A percentile compares a stretch with the other conserved stretches of the same genome.
These are phyloP conservation scores for Myxozyma melibiosi DNA, from an alignment of 805 yeast genomes.

Conservation along the genomic window DNA sequence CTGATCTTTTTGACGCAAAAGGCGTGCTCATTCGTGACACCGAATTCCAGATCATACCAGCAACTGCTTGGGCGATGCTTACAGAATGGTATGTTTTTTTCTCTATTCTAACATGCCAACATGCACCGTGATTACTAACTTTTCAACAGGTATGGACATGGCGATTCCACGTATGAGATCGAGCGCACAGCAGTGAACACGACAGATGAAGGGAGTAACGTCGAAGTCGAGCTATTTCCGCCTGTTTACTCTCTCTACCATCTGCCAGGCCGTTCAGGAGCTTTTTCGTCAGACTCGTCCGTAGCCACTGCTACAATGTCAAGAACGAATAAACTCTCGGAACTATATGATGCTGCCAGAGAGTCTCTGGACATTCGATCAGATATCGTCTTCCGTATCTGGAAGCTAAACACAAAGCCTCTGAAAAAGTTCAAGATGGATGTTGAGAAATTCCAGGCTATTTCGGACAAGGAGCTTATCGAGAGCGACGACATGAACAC, in stretches of 20 bases:
- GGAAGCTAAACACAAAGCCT: constrained; percentile 19
- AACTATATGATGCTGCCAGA: constrained; percentile 13
- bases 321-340: constrained; percentile 11
- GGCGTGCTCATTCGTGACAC: constrained; percentile 4
- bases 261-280: constrained; percentile 3
- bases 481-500: constrained; percentile 1
- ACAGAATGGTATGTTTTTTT: constrained; percentile 20
- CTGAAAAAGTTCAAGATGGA: constrained; percentile 1
- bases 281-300: neutral
- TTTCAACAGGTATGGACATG: constrained; percentile 7
- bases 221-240: constrained; percentile 22
- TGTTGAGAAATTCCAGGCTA: constrained; percentile 5
- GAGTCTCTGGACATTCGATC: constrained; percentile 22
- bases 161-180: constrained; percentile 2
- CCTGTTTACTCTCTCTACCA: constrained; percentile 15
- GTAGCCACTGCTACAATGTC: constrained; percentile 19
- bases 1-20: constrained; percentile 16
- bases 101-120: neutral
- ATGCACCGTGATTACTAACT: no score
- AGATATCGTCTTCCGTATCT: constrained; percentile 9
- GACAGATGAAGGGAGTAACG: constrained; percentile 2
- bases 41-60: constrained; percentile 28
- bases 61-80: constrained; percentile 25
- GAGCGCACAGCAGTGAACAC: constrained; percentile 18
- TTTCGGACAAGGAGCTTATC: constrained; percentile 15